Evolutionary conservation across 805 yeast genomes (phyloP).

Genomic region (Metschnikowia reukaufii): DNA sequence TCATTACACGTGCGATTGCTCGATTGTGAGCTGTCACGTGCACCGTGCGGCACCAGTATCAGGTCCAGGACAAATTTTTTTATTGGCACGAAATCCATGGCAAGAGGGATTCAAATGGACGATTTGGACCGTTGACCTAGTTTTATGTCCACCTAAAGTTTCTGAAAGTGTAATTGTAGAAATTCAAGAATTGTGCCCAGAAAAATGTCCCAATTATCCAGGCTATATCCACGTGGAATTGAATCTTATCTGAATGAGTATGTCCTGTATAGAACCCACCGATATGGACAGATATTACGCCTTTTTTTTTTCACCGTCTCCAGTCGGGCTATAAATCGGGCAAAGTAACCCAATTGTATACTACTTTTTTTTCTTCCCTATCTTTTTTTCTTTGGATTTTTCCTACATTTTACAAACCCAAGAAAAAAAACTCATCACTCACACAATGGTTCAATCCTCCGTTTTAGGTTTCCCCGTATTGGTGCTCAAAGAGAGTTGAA

Average conservation of each 20-base stretch:
- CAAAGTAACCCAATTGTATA: background rate
- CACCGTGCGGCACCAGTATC: slow-evolving; percentile 7
- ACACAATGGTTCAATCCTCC: slow-evolving; percentile 88
- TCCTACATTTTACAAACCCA: background rate
- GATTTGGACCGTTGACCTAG: too few species aligned
- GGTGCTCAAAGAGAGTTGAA: slow-evolving; percentile 99
- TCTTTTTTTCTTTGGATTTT: slow-evolving; percentile 3
- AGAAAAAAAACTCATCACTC: background rate
- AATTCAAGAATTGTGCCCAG: background rate
- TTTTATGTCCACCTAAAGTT: too few species aligned
- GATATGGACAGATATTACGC: slow-evolving; percentile 7
- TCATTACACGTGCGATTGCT: slow-evolving; percentile 19
- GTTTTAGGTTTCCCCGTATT: slow-evolving; percentile 99
- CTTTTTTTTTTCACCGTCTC: slow-evolving; percentile 5
- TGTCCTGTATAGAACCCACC: slow-evolving; percentile 3
- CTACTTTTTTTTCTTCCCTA: slow-evolving; percentile 1
- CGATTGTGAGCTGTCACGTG: slow-evolving; percentile 13
- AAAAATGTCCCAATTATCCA: background rate
- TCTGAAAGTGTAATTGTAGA: too few species aligned
- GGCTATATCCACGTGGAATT: background rate
- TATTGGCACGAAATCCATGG: background rate
- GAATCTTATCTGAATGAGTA: slow-evolving; percentile 2
- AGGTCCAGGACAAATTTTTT: background rate
- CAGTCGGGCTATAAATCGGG: slow-evolving; percentile 3
- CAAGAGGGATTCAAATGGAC: background rate